Evolutionary conservation across 2,329 filamentous ascomycete species (phyloP).

Genomic region (Rutstroemia sp.): DNA sequence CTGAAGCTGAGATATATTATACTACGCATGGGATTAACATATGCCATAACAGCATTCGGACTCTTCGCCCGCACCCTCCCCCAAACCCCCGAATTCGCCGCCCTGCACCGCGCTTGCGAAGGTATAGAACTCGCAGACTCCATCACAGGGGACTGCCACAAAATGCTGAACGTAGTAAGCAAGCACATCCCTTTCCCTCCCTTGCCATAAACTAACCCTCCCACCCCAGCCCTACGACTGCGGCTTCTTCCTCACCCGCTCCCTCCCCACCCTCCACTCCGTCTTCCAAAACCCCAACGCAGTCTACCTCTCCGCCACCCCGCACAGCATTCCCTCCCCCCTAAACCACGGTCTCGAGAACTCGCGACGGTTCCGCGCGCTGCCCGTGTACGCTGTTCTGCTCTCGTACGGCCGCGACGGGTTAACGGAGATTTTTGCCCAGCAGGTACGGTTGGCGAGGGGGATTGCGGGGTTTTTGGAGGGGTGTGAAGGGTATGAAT

Average conservation of each 20-base stretch:
- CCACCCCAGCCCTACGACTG: conserved; percentile 68
- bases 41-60: conserved; percentile 61
- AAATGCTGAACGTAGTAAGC: conserved; percentile 81
- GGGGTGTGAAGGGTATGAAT: conserved; percentile 54
- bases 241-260: conserved; percentile 77
- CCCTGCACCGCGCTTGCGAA: conserved; percentile 42
- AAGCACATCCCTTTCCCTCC: too few relatives aligned
- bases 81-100: conserved; percentile 45
- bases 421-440: conserved; percentile 59
- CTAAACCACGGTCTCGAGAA: conserved; percentile 87
- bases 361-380: conserved; percentile 79
- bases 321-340: conserved; percentile 60
- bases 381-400: conserved; percentile 82
- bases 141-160: conserved; percentile 81
- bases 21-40: background rate
- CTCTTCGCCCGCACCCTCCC: conserved; percentile 67
- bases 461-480: conserved; percentile 57
- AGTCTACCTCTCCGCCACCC: conserved; percentile 57
- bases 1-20: background rate
- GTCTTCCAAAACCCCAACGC: conserved; percentile 83
- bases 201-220: too few relatives aligned
- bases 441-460: conserved; percentile 66
- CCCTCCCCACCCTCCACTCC: conserved; percentile 46
- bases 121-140: conserved; percentile 80
- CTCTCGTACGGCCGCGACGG: conserved; percentile 65